phyloP scores from a whole-genome alignment of 139 green algal species.

The Ettlia oleoabundans region DNA sequence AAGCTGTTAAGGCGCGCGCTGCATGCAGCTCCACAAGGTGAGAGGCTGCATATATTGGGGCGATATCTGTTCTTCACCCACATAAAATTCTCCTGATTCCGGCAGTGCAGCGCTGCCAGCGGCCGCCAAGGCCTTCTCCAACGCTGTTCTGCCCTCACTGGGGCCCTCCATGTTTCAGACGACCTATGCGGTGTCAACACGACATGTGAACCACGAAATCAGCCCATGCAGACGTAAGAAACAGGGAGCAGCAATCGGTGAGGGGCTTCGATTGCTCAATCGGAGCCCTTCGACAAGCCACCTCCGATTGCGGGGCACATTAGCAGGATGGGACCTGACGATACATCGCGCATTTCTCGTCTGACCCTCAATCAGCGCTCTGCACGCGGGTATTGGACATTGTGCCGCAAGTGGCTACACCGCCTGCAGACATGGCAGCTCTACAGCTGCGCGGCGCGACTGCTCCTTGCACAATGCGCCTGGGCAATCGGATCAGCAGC shows the following conservation, averaged over 20 bases:
- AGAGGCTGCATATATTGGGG: not conserved
- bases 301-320: not conserved
- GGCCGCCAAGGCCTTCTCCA: not conserved
- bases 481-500: not conserved
- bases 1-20: not conserved
- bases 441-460: not conserved
- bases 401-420: too few species aligned
- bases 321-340: not conserved
- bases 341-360: not conserved
- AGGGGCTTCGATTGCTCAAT: not conserved
- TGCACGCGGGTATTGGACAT: too few species aligned
- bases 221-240: not conserved
- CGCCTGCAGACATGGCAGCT: too few species aligned
- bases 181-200: not conserved
- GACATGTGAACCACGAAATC: not conserved
- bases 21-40: not conserved
- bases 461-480: constrained; percentile 5
- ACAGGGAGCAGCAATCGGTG: not conserved
- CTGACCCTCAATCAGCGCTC: too few species aligned
- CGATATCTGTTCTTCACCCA: not conserved
- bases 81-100: not conserved
- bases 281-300: not conserved
- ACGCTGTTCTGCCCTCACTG: not conserved
- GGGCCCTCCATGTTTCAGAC: not conserved
- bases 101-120: not conserved